phyloP scores from a whole-genome alignment of 1,139 yeast genomes.

The Pichia sp. region DNA sequence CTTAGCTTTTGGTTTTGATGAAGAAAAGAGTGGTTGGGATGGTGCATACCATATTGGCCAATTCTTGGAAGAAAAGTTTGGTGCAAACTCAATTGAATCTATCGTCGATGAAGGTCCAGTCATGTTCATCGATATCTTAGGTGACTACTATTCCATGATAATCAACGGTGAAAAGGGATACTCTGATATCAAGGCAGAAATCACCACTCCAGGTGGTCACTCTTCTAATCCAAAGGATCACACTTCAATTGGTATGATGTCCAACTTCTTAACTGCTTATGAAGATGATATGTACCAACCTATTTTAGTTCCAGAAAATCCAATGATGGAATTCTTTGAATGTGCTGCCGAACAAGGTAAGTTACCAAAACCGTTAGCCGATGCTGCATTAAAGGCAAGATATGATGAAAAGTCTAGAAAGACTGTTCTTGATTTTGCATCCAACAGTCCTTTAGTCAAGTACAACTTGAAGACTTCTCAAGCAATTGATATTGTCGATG shows the following conservation, averaged over 20 bases:
- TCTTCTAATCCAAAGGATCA: slow-evolving; percentile 72
- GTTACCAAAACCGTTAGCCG: slow-evolving; percentile 23
- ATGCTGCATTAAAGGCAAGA: slow-evolving; percentile 43
- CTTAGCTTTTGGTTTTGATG: slow-evolving; percentile 70
- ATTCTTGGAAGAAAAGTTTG: slow-evolving; percentile 48
- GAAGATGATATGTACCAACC: slow-evolving; percentile 51
- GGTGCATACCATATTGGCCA: slow-evolving; percentile 52
- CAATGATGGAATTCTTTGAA: slow-evolving; percentile 45
- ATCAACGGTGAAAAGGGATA: slow-evolving; percentile 70
- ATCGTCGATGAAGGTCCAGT: slow-evolving; percentile 65
- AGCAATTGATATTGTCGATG: slow-evolving; percentile 56
- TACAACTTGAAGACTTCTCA: slow-evolving; percentile 55
- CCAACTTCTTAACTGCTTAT: slow-evolving; percentile 48
- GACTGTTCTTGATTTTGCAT: slow-evolving; percentile 39
- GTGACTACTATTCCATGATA: slow-evolving; percentile 37
- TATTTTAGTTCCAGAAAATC: slow-evolving; percentile 46
- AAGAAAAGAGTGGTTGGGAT: slow-evolving; percentile 60
- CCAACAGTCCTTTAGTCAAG: slow-evolving; percentile 26
- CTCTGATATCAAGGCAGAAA: slow-evolving; percentile 45
- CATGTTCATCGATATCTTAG: slow-evolving; percentile 35
- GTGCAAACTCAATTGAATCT: slow-evolving; percentile 53
- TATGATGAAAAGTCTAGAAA: slow-evolving; percentile 42
- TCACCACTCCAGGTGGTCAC: slow-evolving; percentile 69
- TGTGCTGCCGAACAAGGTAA: slow-evolving; percentile 45
- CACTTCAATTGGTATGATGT: slow-evolving; percentile 70